Percentiles rank a stretch among this genome's conserved stretches.
Conservation (phyloP, 2,329 filamentous ascomycete genomes). For the Monosporascus sp. region DNA sequence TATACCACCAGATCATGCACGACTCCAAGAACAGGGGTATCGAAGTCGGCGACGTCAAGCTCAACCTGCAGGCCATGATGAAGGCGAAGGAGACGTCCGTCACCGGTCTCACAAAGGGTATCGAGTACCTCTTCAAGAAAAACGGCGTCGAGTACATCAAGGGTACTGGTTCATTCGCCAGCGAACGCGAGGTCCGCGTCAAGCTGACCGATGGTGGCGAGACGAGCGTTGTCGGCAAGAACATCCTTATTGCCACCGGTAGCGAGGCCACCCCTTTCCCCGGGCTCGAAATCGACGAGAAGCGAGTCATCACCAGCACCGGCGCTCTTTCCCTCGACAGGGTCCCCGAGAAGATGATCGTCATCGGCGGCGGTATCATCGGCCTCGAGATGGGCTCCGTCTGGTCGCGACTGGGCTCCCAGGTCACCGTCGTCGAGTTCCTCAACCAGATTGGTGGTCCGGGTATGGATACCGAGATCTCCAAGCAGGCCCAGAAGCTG, state of each 20-base stretch:
- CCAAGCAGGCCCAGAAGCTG: conserved; percentile 88
- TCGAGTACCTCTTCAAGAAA: conserved; percentile 98
- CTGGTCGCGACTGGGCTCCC: conserved; percentile 87
- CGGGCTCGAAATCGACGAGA: conserved; percentile 91
- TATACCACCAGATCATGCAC: conserved; percentile 95
- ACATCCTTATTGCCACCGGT: conserved; percentile 96
- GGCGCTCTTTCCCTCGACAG: conserved; percentile 85
- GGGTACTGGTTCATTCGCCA: conserved; percentile 80
- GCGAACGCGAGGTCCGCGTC: conserved; percentile 88
- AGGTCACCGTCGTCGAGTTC: conserved; percentile 98
- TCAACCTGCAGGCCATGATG: conserved; percentile 95
- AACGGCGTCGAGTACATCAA: conserved; percentile 98
- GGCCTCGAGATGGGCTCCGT: conserved; percentile 98
- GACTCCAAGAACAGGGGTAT: conserved; percentile 97
- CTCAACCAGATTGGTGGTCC: conserved; percentile 93
- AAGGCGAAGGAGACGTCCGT: conserved; percentile 97
- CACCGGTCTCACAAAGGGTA: conserved; percentile 83
- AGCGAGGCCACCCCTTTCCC: conserved; percentile 96
- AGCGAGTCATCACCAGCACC: conserved; percentile 94
- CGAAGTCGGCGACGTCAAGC: conserved; percentile 93
- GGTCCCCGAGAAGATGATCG: conserved; percentile 93
- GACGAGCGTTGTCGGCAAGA: conserved; percentile 82
- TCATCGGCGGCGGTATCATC: conserved; percentile 98
- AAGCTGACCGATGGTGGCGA: conserved; percentile 88
- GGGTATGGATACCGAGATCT: conserved; percentile 92